Base-by-base conservation (phyloP, 2,329 filamentous ascomycete species). In the Cyphellophora europaea region DNA sequence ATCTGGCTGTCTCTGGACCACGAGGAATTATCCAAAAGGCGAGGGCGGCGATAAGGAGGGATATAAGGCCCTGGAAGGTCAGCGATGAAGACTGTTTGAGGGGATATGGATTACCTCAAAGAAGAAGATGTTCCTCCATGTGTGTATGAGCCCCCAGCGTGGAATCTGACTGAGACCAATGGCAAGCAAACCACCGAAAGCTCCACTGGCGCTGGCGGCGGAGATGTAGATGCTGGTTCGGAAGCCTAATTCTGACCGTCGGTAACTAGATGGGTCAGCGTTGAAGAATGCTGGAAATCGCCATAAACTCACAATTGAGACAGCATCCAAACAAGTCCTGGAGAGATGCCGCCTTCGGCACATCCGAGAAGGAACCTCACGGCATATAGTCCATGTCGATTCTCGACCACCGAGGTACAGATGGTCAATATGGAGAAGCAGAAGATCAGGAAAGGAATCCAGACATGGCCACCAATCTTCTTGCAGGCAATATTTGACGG, bases 391-490 rank as follows among this genome's bases (percentile, higher is more conserved):
- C 31, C 31, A 11, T 19, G 13, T 12, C 19, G 15, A 14, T 19
- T 33, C 16, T 33, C 16, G 5, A 33, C 19, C 11, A 25, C 19
- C 8, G 31, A 33, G 17, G 19, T 33, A 11, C 13, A 23, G 5
- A 14, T 23, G 6, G 31, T 33, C 11, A 33, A 13, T n/a, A 33
- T 23, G n/a, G 17, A 15, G 19, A 33, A 33, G 13, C 14, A 15
- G 5, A 19, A 21, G 31, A 25, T 19, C 31, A 42, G n/a, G 29
- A 35, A 38, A 14, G 67, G 64, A 13, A 73, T 64, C 62, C 66
- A 72, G 34, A 68, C 43, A 2, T 61, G 65, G 2, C 69, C 72
- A 4, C 67, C 63, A 32, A 67, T 49, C 11, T 49, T 50, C 47
- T 65, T 65, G 40, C 66, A 49, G 13, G 62, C 53, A 16, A 66